Conservation (phyloP, 2,329 filamentous ascomycete species). For the Myriosclerotinia duriaeana region DNA sequence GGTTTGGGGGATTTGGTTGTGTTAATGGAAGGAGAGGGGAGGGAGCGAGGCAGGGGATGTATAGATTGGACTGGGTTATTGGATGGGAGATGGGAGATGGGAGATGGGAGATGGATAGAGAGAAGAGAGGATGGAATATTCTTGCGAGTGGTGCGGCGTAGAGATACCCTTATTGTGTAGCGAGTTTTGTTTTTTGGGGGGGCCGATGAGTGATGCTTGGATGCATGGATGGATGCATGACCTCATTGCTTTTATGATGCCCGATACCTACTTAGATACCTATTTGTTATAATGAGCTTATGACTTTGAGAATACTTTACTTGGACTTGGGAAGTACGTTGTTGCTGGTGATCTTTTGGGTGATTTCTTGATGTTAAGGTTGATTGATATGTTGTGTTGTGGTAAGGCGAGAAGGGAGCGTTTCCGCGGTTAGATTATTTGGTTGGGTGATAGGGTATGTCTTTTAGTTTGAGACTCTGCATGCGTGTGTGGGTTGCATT, state of each 20-base stretch:
- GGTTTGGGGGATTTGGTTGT: conserved; percentile 36
- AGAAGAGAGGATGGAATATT: neutral
- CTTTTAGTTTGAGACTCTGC: no score
- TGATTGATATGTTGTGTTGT: no score
- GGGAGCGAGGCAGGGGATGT: neutral
- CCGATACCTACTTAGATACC: conserved; percentile 4
- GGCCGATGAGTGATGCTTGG: neutral
- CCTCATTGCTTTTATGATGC: neutral
- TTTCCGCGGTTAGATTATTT: no score
- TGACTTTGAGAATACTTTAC: no score
- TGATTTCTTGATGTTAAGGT: no score
- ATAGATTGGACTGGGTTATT: conserved; percentile 12
- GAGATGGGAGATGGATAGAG: neutral
- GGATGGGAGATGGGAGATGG: neutral
- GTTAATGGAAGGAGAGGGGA: neutral
- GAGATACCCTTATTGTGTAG: conserved; percentile 17
- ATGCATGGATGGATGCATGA: neutral
- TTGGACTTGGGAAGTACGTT: no score
- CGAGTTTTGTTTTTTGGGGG: no score
- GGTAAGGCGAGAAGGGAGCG: no score
- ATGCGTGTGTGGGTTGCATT: no score
- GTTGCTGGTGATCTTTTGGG: no score
- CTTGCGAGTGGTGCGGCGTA: neutral
- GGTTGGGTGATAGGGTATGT: no score
- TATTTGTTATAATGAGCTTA: neutral